phyloP scores from a whole-genome alignment of 2,329 filamentous ascomycete genomes.

The Fusarium pseudoanthophilum region DNA sequence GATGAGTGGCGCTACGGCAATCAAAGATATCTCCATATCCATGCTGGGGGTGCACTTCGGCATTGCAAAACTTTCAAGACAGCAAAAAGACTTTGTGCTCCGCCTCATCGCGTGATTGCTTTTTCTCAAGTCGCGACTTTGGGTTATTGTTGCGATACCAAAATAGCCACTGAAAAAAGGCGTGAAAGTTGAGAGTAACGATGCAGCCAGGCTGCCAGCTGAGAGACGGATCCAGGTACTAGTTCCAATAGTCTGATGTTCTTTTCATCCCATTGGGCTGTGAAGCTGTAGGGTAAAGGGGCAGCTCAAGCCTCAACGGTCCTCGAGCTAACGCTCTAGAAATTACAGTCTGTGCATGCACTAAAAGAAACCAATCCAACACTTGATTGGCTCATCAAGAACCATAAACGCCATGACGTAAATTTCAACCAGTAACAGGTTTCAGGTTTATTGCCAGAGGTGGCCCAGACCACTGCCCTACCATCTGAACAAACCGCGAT shows the following conservation, averaged over 20 bases:
- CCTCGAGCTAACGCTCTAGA: neutral
- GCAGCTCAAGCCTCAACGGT: neutral
- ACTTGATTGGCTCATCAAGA: neutral
- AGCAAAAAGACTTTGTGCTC: rapidly evolving
- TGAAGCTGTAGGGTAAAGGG: neutral
- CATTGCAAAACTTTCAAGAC: rapidly evolving
- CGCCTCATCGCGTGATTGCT: neutral
- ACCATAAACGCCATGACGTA: neutral
- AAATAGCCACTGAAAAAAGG: neutral
- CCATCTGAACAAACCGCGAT: neutral
- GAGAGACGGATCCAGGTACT: neutral
- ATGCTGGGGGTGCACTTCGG: neutral
- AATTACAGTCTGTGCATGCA: neutral
- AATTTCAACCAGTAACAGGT: neutral
- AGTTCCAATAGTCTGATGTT: neutral
- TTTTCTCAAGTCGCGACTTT: neutral
- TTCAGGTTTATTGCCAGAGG: neutral
- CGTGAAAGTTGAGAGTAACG: neutral
- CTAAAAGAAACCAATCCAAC: rapidly evolving
- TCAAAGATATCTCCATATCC: neutral
- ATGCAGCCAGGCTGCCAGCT: neutral
- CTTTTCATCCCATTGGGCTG: neutral
- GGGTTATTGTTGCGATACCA: rapidly evolving
- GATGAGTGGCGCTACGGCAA: neutral
- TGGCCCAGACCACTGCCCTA: neutral